A percentile compares a stretch with the other conserved stretches of the same genome.
These are phyloP conservation scores for Leishmania turanica DNA, from an alignment of 208 protist genomes.

Conservation along the genomic window DNA sequence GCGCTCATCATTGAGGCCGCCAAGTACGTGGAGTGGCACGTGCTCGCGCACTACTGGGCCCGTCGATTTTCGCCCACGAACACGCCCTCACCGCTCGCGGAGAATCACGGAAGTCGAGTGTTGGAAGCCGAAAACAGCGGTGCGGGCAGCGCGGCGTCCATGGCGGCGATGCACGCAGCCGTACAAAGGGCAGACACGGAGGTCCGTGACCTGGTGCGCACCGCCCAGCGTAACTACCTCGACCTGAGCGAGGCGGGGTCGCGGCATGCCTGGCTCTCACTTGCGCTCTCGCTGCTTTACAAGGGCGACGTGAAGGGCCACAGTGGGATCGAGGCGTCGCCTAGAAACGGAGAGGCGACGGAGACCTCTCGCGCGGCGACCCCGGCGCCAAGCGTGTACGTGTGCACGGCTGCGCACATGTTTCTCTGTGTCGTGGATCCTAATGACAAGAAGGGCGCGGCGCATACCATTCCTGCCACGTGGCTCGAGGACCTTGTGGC, in stretches of 20 bases:
- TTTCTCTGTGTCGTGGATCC: slow-evolving; percentile 49
- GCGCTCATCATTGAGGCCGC: slow-evolving; percentile 72
- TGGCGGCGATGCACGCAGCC: background rate
- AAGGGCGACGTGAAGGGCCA: background rate
- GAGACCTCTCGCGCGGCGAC: background rate
- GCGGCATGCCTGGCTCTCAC: slow-evolving; percentile 32
- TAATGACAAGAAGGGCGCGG: slow-evolving; percentile 23
- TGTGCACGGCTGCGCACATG: slow-evolving; percentile 72
- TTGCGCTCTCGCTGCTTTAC: slow-evolving; percentile 29
- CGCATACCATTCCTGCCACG: slow-evolving; percentile 18
- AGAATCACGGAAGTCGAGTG: background rate
- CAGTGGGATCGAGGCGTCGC: background rate
- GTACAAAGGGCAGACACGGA: slow-evolving; percentile 14
- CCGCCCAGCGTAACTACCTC: slow-evolving; percentile 38
- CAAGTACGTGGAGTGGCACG: slow-evolving; percentile 80
- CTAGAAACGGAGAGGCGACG: background rate
- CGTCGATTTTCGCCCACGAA: background rate
- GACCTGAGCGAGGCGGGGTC: slow-evolving; percentile 31
- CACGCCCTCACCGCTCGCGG: background rate
- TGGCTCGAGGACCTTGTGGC: slow-evolving; percentile 61
- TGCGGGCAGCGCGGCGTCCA: background rate
- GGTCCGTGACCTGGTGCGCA: slow-evolving; percentile 33
- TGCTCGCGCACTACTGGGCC: slow-evolving; percentile 38
- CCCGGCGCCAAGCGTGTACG: slow-evolving; percentile 27
- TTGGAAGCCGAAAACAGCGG: background rate